Percentiles rank a stretch among this genome's conserved stretches.
Evolutionary conservation across 345 rosid genomes (phyloP).

Genomic region (Pistacia integerrima): DNA sequence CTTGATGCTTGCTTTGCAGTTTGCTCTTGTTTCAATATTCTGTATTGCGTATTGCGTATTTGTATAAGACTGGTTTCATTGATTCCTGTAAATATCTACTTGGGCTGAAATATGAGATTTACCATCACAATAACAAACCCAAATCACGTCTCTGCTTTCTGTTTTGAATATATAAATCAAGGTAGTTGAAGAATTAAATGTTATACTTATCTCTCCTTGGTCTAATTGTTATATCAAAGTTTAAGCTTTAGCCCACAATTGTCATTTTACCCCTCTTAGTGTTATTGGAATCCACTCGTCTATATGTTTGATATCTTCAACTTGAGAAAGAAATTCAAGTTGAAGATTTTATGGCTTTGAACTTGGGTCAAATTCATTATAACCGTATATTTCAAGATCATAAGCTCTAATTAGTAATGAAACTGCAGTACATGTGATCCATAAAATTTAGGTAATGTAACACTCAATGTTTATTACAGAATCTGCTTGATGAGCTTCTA

Average conservation of each 20-base stretch:
- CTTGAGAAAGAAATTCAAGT: background rate
- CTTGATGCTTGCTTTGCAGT: background rate
- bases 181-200: no score
- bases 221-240: background rate
- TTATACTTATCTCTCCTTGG: background rate
- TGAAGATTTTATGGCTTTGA: background rate
- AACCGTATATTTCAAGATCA: background rate
- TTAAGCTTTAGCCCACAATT: background rate
- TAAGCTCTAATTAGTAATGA: background rate
- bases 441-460: background rate
- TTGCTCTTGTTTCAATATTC: constrained; percentile 2
- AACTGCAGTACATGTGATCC: background rate
- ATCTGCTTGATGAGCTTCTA: background rate
- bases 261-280: background rate
- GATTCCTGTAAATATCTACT: background rate
- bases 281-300: background rate
- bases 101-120: background rate
- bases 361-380: background rate
- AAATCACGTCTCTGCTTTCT: background rate
- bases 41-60: background rate
- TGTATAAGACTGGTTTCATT: background rate
- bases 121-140: no score
- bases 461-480: background rate
- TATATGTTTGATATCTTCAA: background rate
- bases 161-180: background rate